Percentiles rank a stretch among this genome's conserved stretches.
Evolutionary conservation across 495 filamentous ascomycete genomes (phyloP).

Genomic region (Penicillium canariense): DNA sequence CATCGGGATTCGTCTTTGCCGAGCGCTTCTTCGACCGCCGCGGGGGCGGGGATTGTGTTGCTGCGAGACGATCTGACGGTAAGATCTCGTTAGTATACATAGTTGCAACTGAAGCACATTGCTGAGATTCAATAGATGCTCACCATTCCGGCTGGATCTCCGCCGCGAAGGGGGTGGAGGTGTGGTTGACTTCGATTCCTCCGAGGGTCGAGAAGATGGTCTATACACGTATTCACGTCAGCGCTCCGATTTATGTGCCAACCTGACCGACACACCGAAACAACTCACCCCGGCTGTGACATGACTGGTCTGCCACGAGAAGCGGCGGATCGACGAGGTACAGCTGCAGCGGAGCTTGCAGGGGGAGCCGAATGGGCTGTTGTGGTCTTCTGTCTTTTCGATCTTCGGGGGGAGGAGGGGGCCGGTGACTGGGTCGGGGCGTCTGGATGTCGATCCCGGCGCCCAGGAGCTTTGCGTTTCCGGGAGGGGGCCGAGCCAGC

Average conservation of each 20-base stretch:
- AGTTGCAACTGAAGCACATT: neutral
- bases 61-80: slow-evolving; percentile 29
- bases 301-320: slow-evolving; percentile 63
- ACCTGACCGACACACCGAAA: neutral
- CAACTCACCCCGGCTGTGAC: slow-evolving; percentile 76
- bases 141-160: slow-evolving; percentile 61
- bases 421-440: slow-evolving; percentile 39
- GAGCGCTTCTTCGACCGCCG: slow-evolving; percentile 56
- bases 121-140: neutral
- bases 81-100: neutral
- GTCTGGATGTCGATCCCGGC: slow-evolving; percentile 38
- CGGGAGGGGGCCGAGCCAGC: slow-evolving; percentile 45
- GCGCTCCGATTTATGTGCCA: neutral
- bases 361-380: slow-evolving; percentile 45
- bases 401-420: slow-evolving; percentile 43
- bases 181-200: slow-evolving; percentile 40
- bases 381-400: slow-evolving; percentile 43
- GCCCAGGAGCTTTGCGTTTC: slow-evolving; percentile 57
- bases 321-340: slow-evolving; percentile 55
- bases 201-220: slow-evolving; percentile 43
- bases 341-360: slow-evolving; percentile 34
- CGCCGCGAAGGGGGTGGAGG: slow-evolving; percentile 59
- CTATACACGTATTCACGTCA: slow-evolving; percentile 22
- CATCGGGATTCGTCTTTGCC: slow-evolving; percentile 52
- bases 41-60: slow-evolving; percentile 36